These are phyloP conservation scores for Mycotypha africana DNA, from an alignment of 371 early-diverging fungal genomes.

Conservation along the genomic window DNA sequence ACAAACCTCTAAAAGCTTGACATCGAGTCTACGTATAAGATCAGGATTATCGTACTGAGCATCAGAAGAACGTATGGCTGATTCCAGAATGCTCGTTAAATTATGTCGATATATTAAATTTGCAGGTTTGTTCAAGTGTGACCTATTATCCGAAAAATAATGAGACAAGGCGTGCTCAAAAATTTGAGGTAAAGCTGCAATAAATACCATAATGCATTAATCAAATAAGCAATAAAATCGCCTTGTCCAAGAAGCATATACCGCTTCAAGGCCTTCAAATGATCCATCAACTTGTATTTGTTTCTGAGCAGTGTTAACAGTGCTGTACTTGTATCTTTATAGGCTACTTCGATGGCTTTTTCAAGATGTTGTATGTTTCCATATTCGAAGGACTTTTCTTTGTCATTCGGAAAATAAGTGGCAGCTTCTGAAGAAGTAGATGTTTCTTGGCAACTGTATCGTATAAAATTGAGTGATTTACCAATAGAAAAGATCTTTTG, in stretches of 20 bases:
- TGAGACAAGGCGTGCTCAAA: no score
- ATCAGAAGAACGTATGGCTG: constrained; percentile 86
- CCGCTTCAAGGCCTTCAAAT: constrained; percentile 79
- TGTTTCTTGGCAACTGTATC: constrained; percentile 75
- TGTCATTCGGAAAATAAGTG: no score
- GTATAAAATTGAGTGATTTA: constrained; percentile 90
- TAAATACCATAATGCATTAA: constrained; percentile 85
- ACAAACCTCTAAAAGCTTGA: constrained; percentile 59
- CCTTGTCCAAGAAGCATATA: constrained; percentile 94
- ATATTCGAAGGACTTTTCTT: constrained; percentile 46
- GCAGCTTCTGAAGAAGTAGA: constrained; percentile 1
- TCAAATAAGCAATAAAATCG: constrained; percentile 88
- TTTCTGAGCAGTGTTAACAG: constrained; percentile 68
- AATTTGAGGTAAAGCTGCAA: no score
- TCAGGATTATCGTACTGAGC: constrained; percentile 85
- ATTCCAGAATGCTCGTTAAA: constrained; percentile 78
- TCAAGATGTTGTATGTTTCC: constrained; percentile 71
- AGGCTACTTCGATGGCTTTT: constrained; percentile 68
- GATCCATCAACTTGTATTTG: constrained; percentile 79
- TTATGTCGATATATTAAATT: constrained; percentile 81
- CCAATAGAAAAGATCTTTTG: constrained; percentile 92
- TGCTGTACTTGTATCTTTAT: constrained; percentile 63
- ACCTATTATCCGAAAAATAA: no score
- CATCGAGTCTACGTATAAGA: constrained; percentile 73
- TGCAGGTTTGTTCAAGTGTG: constrained; percentile 70